phyloP scores from a whole-genome alignment of 805 yeast genomes.

The Brettanomyces custersianus region DNA sequence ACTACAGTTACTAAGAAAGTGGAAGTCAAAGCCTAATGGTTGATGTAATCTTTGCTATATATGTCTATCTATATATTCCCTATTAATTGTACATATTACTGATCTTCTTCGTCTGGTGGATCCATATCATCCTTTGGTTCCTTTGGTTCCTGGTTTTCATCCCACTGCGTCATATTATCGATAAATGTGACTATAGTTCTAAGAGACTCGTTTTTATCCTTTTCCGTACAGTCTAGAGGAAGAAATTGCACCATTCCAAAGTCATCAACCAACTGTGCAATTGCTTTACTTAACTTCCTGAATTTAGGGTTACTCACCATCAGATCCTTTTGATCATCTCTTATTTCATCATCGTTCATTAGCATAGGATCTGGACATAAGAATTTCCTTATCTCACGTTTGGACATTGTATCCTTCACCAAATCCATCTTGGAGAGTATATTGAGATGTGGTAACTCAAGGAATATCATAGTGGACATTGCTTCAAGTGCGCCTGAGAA shows the following conservation, averaged over 20 bases:
- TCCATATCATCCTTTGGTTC: conserved; percentile 79
- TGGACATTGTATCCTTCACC: conserved; percentile 68
- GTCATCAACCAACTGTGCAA: conserved; percentile 89
- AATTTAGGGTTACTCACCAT: conserved; percentile 45
- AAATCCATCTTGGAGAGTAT: conserved; percentile 81
- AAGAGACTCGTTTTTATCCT: conserved; percentile 61
- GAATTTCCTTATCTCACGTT: conserved; percentile 70
- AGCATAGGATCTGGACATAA: conserved; percentile 88
- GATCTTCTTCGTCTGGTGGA: conserved; percentile 29
- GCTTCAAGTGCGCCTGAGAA: conserved; percentile 94
- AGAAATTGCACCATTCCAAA: conserved; percentile 98
- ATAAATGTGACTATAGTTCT: conserved; percentile 81
- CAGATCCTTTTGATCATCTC: conserved; percentile 17
- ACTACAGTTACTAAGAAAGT: conserved; percentile 1
- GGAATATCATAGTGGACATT: conserved; percentile 94
- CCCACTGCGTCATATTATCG: conserved; percentile 98
- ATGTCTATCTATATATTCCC: not conserved
- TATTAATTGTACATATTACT: not conserved
- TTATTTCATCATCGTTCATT: conserved; percentile 33
- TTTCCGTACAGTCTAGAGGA: conserved; percentile 64
- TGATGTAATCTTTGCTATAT: not conserved
- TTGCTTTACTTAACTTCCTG: conserved; percentile 63
- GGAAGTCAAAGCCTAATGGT: not conserved
- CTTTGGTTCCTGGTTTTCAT: conserved; percentile 92
- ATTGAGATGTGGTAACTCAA: conserved; percentile 93